Conservation (phyloP, 768 basidiomycete genomes). For the Naganishia friedmannii region DNA sequence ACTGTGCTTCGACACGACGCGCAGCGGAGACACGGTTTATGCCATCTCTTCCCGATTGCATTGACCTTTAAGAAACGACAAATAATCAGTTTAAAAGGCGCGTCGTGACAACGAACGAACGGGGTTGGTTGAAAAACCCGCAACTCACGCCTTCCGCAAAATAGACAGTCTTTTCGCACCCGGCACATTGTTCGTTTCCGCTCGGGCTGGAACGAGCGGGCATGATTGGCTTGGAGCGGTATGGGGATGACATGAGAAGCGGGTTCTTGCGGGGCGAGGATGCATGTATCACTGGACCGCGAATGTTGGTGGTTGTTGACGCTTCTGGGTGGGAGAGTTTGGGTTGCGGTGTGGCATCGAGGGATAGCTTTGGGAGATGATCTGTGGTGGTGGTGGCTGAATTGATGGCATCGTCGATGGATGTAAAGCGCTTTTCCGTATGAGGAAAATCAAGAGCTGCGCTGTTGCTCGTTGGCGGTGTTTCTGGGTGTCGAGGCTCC, state of each 20-base stretch:
- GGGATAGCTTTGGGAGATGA: background rate
- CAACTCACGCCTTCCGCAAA: constrained; percentile 19
- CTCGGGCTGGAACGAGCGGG: constrained; percentile 8
- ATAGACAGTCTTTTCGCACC: constrained; percentile 17
- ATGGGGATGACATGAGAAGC: constrained; percentile 1
- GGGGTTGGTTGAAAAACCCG: no score
- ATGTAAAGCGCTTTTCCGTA: background rate
- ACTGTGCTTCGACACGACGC: constrained; percentile 40
- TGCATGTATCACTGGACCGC: background rate
- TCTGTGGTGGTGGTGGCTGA: background rate
- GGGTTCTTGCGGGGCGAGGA: background rate
- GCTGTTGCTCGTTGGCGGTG: background rate
- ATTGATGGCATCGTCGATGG: background rate
- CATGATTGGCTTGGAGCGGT: constrained; percentile 24
- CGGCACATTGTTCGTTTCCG: constrained; percentile 2
- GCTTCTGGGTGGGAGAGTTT: no score
- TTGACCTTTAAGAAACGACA: background rate
- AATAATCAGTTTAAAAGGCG: background rate
- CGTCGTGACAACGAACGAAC: no score
- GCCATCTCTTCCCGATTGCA: constrained; percentile 35
- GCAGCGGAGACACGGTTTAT: constrained; percentile 43
- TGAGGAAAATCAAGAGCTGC: background rate
- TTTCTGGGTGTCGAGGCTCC: background rate
- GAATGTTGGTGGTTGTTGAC: background rate
- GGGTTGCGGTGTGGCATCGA: background rate